Evolutionary conservation across 2,329 filamentous ascomycete genomes (phyloP).

Genomic region (Hansfordia pulvinata): DNA sequence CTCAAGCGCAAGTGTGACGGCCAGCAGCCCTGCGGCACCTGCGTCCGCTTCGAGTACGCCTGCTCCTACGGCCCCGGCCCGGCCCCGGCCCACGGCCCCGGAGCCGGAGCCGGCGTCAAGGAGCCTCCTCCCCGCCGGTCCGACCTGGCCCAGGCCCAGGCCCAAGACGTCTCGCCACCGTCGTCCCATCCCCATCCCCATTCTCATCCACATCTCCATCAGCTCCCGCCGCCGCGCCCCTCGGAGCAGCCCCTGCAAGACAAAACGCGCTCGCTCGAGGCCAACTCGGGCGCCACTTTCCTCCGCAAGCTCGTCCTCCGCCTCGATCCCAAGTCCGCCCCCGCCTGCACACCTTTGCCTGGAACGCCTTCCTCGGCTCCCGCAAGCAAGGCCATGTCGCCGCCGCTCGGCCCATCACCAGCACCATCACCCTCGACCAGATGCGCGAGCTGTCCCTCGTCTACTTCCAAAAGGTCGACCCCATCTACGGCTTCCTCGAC

Average conservation of each 20-base stretch:
- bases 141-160: too few species aligned
- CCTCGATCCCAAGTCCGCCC: conserved; percentile 37
- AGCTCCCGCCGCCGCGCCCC: conserved; percentile 3
- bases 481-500: conserved; percentile 35
- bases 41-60: conserved; percentile 36
- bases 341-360: conserved; percentile 40
- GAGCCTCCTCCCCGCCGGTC: conserved; percentile 2
- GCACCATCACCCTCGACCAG: conserved; percentile 29
- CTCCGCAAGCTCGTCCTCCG: conserved; percentile 35
- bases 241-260: conserved; percentile 7
- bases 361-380: conserved; percentile 28
- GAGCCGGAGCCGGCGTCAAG: background rate
- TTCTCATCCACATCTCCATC: background rate
- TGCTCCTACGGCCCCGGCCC: conserved; percentile 28
- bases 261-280: conserved; percentile 30
- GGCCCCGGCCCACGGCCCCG: conserved; percentile 6
- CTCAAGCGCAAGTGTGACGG: conserved; percentile 44
- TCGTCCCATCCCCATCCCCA: background rate
- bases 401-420: conserved; percentile 22
- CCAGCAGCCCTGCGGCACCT: conserved; percentile 35
- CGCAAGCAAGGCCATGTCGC: conserved; percentile 11
- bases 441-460: conserved; percentile 29
- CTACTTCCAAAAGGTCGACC: conserved; percentile 39
- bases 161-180: too few species aligned
- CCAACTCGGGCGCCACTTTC: conserved; percentile 43